Conservation (phyloP, 1,139 yeast species). For the Lodderomyces metapsilosis region DNA sequence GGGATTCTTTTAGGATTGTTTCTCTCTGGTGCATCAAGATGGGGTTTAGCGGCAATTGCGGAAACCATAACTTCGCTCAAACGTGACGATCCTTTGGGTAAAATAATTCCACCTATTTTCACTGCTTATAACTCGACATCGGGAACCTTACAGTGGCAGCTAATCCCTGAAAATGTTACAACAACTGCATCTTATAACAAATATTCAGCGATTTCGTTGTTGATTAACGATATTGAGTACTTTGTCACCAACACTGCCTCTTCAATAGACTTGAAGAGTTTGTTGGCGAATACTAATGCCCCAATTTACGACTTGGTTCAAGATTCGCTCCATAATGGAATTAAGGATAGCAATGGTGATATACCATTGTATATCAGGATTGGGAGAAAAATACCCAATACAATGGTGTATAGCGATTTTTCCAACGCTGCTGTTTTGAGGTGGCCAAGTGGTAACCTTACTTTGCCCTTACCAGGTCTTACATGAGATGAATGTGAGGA, state of each 20-base stretch:
- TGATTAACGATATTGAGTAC: conserved; percentile 78
- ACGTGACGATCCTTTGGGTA: conserved; percentile 75
- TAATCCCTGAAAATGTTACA: conserved; percentile 8
- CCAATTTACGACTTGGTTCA: conserved; percentile 31
- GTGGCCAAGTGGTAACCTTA: conserved; percentile 59
- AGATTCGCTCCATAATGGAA: conserved; percentile 24
- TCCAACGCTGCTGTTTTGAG: conserved; percentile 54
- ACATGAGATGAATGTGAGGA: conserved; percentile 25
- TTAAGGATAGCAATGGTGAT: conserved; percentile 25
- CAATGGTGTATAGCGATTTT: conserved; percentile 47
- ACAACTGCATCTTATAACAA: conserved; percentile 16
- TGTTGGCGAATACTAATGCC: conserved; percentile 35
- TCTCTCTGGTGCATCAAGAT: conserved; percentile 81
- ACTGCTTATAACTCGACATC: conserved; percentile 29
- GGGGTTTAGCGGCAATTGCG: conserved; percentile 91
- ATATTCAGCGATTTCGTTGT: conserved; percentile 54
- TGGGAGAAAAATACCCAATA: conserved; percentile 48
- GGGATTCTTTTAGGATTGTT: conserved; percentile 81
- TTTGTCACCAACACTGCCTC: conserved; percentile 32
- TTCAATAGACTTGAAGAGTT: conserved; percentile 36
- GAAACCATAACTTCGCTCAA: conserved; percentile 70
- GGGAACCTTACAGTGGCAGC: conserved; percentile 36
- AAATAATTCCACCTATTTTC: conserved; percentile 45
- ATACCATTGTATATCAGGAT: conserved; percentile 52
- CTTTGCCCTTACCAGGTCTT: conserved; percentile 44